phyloP scores from a whole-genome alignment of 176 grass and related monocot genomes.

The Dendrocalamus sinicus region DNA sequence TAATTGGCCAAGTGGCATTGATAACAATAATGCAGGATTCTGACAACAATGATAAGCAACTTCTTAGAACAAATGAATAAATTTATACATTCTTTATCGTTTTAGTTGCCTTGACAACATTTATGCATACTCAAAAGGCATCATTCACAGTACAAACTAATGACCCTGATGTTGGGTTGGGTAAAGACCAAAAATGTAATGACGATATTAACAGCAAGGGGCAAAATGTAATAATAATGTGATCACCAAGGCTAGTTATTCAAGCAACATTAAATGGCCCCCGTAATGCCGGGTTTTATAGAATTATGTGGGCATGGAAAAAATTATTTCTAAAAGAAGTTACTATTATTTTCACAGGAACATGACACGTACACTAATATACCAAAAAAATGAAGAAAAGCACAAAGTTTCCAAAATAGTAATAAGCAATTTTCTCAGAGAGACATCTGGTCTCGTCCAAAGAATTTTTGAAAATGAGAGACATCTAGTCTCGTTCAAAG shows the following conservation, averaged over 20 bases:
- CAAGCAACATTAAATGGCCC: not conserved
- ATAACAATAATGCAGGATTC: not conserved
- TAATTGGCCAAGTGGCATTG: no score
- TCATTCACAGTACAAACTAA: conserved; percentile 28
- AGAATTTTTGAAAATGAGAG: not conserved
- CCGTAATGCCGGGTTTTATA: not conserved
- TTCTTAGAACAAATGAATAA: conserved; percentile 15
- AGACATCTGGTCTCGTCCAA: not conserved
- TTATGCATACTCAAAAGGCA: conserved; percentile 11
- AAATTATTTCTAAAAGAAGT: no score
- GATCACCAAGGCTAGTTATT: not conserved
- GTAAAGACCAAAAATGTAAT: not conserved
- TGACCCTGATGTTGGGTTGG: not conserved
- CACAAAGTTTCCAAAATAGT: not conserved
- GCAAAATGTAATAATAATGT: not conserved
- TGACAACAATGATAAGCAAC: not conserved
- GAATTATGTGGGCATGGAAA: no score
- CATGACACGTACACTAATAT: not conserved
- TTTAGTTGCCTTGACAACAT: conserved; percentile 1
- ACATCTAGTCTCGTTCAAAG: not conserved
- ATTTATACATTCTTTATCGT: not conserved
- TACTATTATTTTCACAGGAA: not conserved
- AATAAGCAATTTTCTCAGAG: not conserved
- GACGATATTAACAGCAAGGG: not conserved
- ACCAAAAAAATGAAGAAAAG: not conserved